Conservation (phyloP, 306 rosid species). For the Prunus campanulata region DNA sequence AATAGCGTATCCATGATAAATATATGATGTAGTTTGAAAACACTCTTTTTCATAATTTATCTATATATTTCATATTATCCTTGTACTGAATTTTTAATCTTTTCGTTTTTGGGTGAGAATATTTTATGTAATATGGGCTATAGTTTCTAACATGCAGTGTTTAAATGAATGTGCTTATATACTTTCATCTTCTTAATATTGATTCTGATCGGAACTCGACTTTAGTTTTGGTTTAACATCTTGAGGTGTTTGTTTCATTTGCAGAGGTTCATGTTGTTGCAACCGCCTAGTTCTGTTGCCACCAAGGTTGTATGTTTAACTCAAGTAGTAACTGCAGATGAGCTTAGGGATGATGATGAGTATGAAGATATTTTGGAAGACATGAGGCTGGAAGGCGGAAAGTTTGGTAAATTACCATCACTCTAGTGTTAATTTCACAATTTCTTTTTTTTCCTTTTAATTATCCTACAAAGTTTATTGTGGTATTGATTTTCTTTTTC, state of each 20-base stretch:
- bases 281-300: conserved; percentile 69
- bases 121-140: no score
- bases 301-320: conserved; percentile 88
- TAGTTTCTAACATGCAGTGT: no score
- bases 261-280: conserved; percentile 77
- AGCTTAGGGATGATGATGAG: conserved; percentile 89
- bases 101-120: no score
- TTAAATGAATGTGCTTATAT: no score
- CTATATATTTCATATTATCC: no score
- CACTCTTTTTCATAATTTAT: no score
- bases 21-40: no score
- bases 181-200: no score
- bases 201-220: neutral
- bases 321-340: conserved; percentile 76
- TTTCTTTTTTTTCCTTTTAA: neutral
- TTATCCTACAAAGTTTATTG: conserved; percentile 19
- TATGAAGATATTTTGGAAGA: conserved; percentile 90
- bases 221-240: neutral
- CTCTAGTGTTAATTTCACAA: neutral
- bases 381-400: conserved; percentile 87
- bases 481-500: conserved; percentile 37
- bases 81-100: no score
- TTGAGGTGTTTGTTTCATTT: neutral
- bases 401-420: conserved; percentile 56
- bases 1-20: no score